phyloP scores from a whole-genome alignment of 352 stramenopile genomes.

The Sclerospora graminicola region DNA sequence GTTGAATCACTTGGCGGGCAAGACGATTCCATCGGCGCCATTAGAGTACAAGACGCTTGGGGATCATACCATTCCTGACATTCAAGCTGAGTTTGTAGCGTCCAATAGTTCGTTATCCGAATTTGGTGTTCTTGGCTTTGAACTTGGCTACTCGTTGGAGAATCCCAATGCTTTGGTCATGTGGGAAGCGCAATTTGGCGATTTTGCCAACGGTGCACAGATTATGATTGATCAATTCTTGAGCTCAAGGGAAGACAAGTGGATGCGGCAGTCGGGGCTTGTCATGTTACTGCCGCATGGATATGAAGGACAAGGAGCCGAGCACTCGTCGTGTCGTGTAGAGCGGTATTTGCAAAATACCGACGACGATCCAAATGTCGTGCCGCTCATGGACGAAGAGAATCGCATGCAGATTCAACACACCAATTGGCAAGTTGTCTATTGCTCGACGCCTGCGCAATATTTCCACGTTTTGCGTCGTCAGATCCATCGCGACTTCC shows the following conservation, averaged over 20 bases:
- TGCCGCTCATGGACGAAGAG: constrained; percentile 88
- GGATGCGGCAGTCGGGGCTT: constrained; percentile 91
- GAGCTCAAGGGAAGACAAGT: constrained; percentile 93
- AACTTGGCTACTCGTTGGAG: constrained; percentile 92
- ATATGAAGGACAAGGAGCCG: constrained; percentile 93
- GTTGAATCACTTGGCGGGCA: constrained; percentile 86
- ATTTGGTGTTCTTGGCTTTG: constrained; percentile 93
- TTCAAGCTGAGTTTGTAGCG: constrained; percentile 87
- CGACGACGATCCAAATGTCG: constrained; percentile 92
- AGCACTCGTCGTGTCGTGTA: constrained; percentile 92
- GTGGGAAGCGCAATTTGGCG: constrained; percentile 94
- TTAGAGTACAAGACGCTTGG: constrained; percentile 37
- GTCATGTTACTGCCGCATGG: constrained; percentile 93
- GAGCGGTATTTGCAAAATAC: constrained; percentile 92
- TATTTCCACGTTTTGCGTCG: constrained; percentile 89
- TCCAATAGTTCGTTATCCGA: constrained; percentile 94
- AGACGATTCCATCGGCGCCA: constrained; percentile 38
- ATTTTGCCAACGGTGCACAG: constrained; percentile 95
- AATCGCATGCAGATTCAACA: constrained; percentile 95
- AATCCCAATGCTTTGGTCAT: constrained; percentile 93
- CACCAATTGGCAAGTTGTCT: constrained; percentile 96
- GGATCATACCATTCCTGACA: constrained; percentile 31
- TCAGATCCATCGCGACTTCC: constrained; percentile 95
- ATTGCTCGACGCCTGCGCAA: constrained; percentile 90
- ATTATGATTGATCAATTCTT: constrained; percentile 98